Base-by-base conservation (phyloP, 2,329 filamentous ascomycete genomes). In the Pseudogymnoascus sp. region DNA sequence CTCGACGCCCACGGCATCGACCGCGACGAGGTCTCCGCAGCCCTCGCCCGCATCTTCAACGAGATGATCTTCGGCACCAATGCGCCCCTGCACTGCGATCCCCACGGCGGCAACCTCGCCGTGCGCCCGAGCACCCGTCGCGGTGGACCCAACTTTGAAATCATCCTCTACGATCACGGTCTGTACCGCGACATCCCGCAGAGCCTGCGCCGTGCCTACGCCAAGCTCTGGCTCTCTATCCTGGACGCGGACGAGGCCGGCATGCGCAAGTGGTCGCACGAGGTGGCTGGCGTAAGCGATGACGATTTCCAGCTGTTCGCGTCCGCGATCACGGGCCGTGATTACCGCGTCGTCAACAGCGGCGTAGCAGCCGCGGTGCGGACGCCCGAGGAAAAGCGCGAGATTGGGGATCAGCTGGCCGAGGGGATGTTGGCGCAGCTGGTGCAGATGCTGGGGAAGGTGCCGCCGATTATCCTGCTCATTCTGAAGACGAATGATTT, bases 401-500 rank as follows among this genome's bases (percentile, higher is more conserved):
- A 83, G n/a, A 95, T 99, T 72, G 87, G 88, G 59, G 83, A 85
- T 58, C 89, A 91, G 0, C 78, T 99, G 62, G 89, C 91, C 57
- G 91, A 97, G 61, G 93, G 93, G 8, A 83, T 99, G 72, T 80
- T 99, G 37, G 89, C 89, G 64, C 88, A 97, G 68, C 80, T 99
- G 6, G 90, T 99, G 6, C 87, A 92, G 66, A 79, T 99, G 66
- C 83, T 99, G 4, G 90, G 91, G 57, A 85, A 90, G 68, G 92
- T 99, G 6, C 94, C 94, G 0, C 81, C 91, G 47, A 90, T 99
- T 65, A 96, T 99, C 60, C 80, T 99, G 11, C 79, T 99, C 28
- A 97, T 99, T 66, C 81, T 99, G 64, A 99, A 99, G 77, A 99
- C 94, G 2, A 99, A 99, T 72, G 94, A 99, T 75, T 78, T 99